These are phyloP conservation scores for Acer saccharum DNA, from an alignment of 345 rosid species.

Conservation along the genomic window DNA sequence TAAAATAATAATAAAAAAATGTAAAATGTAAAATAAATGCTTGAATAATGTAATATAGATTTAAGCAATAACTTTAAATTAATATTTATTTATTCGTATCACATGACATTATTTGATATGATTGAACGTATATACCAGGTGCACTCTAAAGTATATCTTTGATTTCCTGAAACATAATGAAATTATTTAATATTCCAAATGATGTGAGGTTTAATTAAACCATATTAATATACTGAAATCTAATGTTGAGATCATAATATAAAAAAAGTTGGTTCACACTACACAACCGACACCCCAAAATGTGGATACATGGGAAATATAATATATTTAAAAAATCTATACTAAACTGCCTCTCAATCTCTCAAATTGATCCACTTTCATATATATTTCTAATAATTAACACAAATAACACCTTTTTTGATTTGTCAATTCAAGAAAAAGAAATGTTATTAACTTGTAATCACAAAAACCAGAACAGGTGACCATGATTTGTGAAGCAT, in stretches of 20 bases:
- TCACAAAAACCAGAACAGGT: neutral
- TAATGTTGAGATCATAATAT: no score
- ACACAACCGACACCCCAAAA: neutral
- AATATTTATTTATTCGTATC: no score
- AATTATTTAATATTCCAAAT: neutral
- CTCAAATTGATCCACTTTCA: neutral
- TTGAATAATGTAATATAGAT: no score
- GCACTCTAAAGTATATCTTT: no score
- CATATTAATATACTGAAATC: neutral
- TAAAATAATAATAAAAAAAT: no score
- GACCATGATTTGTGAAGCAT: neutral
- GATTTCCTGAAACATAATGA: neutral
- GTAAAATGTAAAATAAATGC: no score
- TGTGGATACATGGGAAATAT: neutral
- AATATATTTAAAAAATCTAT: neutral
- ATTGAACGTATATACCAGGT: no score
- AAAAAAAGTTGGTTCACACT: neutral
- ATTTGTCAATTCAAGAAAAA: constrained; percentile 9
- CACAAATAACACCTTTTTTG: neutral
- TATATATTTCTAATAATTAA: neutral
- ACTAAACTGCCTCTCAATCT: neutral
- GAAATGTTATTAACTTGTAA: neutral
- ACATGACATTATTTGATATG: no score
- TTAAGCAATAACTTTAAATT: no score
- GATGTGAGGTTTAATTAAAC: neutral